Base-by-base conservation (phyloP, 805 yeast species). In the Candida incommunis region DNA sequence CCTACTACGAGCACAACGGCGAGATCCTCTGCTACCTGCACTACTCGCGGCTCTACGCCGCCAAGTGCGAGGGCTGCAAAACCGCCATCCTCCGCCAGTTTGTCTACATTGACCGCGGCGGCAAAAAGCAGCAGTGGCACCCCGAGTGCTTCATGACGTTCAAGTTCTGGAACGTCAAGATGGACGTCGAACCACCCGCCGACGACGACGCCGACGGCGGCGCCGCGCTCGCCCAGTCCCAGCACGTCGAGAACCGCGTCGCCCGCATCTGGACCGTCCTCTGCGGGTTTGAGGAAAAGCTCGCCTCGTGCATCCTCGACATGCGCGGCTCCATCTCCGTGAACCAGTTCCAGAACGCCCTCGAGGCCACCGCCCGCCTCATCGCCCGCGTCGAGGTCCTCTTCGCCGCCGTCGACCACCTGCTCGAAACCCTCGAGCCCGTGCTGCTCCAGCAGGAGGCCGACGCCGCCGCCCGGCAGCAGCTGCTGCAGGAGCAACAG, bases 121-220 rank as follows among this genome's bases (percentile, higher is more conserved):
- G 96, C 21, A 74, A 80, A 53, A 81, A 83, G 47, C 95, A 88
- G 61, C 94, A 86, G 59, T 92, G 99, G 99, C 99, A 92, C 63
- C 97, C 96, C 1, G 97, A 94, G 60, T 92, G 99, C 67, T 92
- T 87, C 59, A 94, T 94, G 87, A 94, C 92, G 42, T 88, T 83
- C 67, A 88, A 88, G 62, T 88, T 86, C 57, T 92, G 98, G 98
- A 87, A 86, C 58, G 94, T 88, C 20, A 74, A 79, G 46, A 68
- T 92, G 21, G 72, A 81, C 13, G 24, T 44, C 3, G 41, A 41
- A 3, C 13, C 21, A 2, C 7, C 20, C 40, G 2, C 43, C 5
- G 35, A 41, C 21, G 43, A 46, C 23, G 40, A 31, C 13, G n/a
- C 9, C n/a, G 37, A 47, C 50, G 24, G 56, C 50, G 25, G 22